Conservation (phyloP, 805 yeast genomes). For the Myxozyma vanderwaltii region DNA sequence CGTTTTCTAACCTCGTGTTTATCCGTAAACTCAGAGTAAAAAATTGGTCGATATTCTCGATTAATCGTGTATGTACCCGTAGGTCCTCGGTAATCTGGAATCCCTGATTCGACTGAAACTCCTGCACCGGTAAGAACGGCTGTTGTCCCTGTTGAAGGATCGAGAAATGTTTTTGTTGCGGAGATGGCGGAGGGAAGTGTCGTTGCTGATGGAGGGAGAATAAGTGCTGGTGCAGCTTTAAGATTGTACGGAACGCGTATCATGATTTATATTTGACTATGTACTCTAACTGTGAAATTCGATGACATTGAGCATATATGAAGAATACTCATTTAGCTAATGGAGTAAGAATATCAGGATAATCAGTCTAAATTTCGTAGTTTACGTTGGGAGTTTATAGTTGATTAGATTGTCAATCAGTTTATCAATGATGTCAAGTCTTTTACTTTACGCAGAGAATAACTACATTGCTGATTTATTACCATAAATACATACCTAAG, state of each 20-base stretch:
- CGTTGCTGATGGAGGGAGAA: slow-evolving; percentile 24
- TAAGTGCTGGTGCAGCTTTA: slow-evolving; percentile 13
- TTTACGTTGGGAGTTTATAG: neutral
- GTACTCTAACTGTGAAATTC: no score
- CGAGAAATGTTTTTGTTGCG: slow-evolving; percentile 22
- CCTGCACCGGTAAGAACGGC: slow-evolving; percentile 39
- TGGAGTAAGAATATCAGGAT: neutral
- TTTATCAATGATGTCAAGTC: no score
- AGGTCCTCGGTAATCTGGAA: slow-evolving; percentile 40
- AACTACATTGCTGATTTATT: no score
- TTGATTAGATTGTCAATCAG: neutral
- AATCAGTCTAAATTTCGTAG: neutral
- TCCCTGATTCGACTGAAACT: slow-evolving; percentile 39
- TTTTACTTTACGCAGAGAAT: no score
- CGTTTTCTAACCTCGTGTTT: slow-evolving; percentile 35
- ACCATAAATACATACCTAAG: no score
- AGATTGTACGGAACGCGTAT: slow-evolving; percentile 32
- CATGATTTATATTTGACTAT: slow-evolving; percentile 16
- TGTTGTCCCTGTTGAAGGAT: slow-evolving; percentile 31
- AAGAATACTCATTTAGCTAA: no score
- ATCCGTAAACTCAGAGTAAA: slow-evolving; percentile 36
- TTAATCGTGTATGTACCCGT: slow-evolving; percentile 38
- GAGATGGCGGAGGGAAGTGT: slow-evolving; percentile 22
- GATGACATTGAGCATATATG: no score
- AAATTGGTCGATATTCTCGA: slow-evolving; percentile 37